Evolutionary conservation across 2,329 filamentous ascomycete species (phyloP).

Genomic region (Fusarium buharicum): DNA sequence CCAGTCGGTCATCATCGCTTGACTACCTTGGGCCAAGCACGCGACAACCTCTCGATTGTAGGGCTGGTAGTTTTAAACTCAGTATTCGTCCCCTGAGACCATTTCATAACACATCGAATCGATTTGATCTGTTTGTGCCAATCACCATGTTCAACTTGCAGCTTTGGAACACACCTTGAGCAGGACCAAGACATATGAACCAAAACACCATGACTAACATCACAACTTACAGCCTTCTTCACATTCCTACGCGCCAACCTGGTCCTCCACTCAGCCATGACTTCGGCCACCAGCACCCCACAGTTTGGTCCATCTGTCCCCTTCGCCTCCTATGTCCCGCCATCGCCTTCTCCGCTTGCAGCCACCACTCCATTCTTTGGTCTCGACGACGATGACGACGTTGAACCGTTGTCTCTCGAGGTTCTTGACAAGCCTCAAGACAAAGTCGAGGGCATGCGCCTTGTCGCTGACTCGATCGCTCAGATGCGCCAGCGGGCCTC

Average conservation of each 20-base stretch:
- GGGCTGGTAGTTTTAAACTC: constrained; percentile 1
- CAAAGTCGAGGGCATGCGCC: constrained; percentile 73
- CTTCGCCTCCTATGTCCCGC: constrained; percentile 51
- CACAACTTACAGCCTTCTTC: constrained; percentile 73
- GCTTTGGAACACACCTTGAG: constrained; percentile 2
- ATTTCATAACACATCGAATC: constrained; percentile 1
- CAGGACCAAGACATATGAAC: not conserved
- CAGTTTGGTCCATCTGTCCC: constrained; percentile 63
- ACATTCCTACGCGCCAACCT: constrained; percentile 84
- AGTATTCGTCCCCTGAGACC: constrained; percentile 1
- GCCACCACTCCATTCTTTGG: constrained; percentile 67
- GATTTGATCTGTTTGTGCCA: not conserved
- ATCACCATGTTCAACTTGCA: not conserved
- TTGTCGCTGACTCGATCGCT: constrained; percentile 83
- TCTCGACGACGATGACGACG: constrained; percentile 53
- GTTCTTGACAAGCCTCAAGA: constrained; percentile 65
- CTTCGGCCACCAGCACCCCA: constrained; percentile 73
- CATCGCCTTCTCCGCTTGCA: constrained; percentile 68
- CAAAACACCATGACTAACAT: constrained; percentile 34
- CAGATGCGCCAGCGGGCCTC: constrained; percentile 80
- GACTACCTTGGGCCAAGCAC: constrained; percentile 10
- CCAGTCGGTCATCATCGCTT: constrained; percentile 11
- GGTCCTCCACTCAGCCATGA: constrained; percentile 71
- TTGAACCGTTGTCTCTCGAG: constrained; percentile 73
- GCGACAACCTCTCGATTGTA: constrained; percentile 9